These are phyloP conservation scores for Fibroporia radiculosa DNA, from an alignment of 768 basidiomycete species.

Conservation along the genomic window DNA sequence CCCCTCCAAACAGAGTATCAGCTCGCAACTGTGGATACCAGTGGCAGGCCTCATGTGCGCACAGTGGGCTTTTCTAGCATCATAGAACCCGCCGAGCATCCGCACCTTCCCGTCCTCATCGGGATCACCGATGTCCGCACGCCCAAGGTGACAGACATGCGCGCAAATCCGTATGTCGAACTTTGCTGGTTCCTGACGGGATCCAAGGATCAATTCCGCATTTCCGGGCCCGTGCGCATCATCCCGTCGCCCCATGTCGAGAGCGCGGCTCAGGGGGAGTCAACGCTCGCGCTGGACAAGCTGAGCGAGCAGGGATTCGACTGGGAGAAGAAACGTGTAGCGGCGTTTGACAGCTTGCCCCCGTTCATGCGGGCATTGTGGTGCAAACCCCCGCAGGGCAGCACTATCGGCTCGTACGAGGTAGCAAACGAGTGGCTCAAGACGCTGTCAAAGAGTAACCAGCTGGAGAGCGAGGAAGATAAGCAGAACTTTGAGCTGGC, in stretches of 20 bases:
- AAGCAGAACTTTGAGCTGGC: slow-evolving; percentile 45
- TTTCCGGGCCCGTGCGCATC: slow-evolving; percentile 51
- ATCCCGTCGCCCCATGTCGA: slow-evolving; percentile 17
- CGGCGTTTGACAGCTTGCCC: slow-evolving; percentile 52
- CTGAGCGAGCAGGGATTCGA: slow-evolving; percentile 30
- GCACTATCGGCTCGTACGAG: slow-evolving; percentile 40
- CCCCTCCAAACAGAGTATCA: slow-evolving; percentile 40
- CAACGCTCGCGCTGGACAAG: slow-evolving; percentile 8
- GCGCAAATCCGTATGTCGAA: slow-evolving; percentile 43
- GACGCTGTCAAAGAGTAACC: slow-evolving; percentile 40
- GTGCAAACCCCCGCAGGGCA: slow-evolving; percentile 63
- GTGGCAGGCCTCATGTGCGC: slow-evolving; percentile 50
- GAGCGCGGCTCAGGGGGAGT: slow-evolving; percentile 4
- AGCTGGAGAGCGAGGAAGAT: slow-evolving; percentile 31
- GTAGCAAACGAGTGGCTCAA: slow-evolving; percentile 58
- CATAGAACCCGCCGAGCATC: slow-evolving; percentile 34
- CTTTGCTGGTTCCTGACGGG: slow-evolving; percentile 68
- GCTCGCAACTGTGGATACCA: slow-evolving; percentile 45
- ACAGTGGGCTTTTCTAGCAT: slow-evolving; percentile 57
- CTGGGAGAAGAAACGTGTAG: slow-evolving; percentile 62
- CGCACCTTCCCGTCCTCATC: slow-evolving; percentile 52
- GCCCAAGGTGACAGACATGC: slow-evolving; percentile 59
- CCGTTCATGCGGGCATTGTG: slow-evolving; percentile 63
- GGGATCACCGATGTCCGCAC: slow-evolving; percentile 67
- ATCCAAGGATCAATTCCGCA: slow-evolving; percentile 65